phyloP scores from a whole-genome alignment of 768 basidiomycete genomes.

The Mycena vulgaris region DNA sequence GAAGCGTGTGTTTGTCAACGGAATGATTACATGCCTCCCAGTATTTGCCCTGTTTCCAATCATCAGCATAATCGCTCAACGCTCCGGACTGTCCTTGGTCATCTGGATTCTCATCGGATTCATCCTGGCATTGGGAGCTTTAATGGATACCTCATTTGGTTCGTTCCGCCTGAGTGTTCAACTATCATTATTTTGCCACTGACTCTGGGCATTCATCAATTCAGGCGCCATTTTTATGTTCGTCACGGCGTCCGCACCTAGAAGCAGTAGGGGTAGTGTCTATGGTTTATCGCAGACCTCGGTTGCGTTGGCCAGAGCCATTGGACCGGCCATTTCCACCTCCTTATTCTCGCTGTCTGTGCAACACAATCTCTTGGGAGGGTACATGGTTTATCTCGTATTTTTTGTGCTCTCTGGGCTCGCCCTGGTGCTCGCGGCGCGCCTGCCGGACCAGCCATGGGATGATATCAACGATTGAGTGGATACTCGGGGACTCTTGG shows the following conservation, averaged over 20 bases:
- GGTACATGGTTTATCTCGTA: slow-evolving; percentile 60
- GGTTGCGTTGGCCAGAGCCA: slow-evolving; percentile 61
- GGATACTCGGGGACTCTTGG: too few relatives aligned
- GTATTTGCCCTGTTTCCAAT: slow-evolving; percentile 73
- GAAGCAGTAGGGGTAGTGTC: slow-evolving; percentile 64
- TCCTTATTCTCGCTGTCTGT: slow-evolving; percentile 70
- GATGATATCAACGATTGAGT: too few relatives aligned
- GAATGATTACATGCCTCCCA: slow-evolving; percentile 67
- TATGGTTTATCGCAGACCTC: slow-evolving; percentile 66
- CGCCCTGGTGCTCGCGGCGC: slow-evolving; percentile 55
- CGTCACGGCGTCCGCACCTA: slow-evolving; percentile 65
- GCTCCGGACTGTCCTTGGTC: slow-evolving; percentile 59
- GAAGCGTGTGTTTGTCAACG: slow-evolving; percentile 69
- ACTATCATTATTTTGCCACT: too few relatives aligned
- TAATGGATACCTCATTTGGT: slow-evolving; percentile 43
- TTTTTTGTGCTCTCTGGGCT: slow-evolving; percentile 47
- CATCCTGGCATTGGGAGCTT: slow-evolving; percentile 63
- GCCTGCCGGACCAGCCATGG: slow-evolving; percentile 59
- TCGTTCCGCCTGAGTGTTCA: too few relatives aligned
- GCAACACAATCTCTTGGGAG: slow-evolving; percentile 50
- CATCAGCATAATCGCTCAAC: slow-evolving; percentile 69
- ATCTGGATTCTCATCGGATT: too few relatives aligned
- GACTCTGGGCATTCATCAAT: too few relatives aligned
- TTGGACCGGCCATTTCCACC: slow-evolving; percentile 64
- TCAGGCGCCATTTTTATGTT: slow-evolving; percentile 67